Base-by-base conservation (phyloP, 2,329 filamentous ascomycete species). In the Venturia pyrina region DNA sequence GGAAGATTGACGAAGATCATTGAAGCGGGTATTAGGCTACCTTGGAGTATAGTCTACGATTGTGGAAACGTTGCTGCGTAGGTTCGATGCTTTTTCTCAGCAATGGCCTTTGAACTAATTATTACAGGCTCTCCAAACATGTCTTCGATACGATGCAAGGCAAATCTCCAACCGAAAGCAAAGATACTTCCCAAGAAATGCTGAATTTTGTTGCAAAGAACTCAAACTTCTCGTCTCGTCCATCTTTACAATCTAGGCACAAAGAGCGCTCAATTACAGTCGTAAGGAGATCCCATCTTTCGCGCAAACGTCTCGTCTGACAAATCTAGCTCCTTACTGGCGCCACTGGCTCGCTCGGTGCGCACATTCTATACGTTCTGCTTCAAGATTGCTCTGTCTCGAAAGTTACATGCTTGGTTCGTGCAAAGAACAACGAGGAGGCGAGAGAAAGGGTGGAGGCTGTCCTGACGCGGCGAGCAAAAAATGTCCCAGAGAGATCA, bases 281-380 rank as follows among this genome's bases (percentile, higher is more conserved):
- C 11, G 32, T 59, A 11, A 21, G 28, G 11, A 37, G 2, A 7
- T 11, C 7, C 19, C 11, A 6, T 3, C 53, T 21, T 10, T 24
- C 21, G 10, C 32, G 15, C 19, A 37, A 8, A 59, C 1, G 5
- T 37, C 53, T 59, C 10, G 1, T 37, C 32, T 59, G 32, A 59
- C 32, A 10, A 59, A 37, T 3, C 6, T 37, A 59, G 3, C n/a
- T 66, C 19, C 46, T 66, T 13, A 89, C 87, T 0, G 87, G 87
- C 1, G 82, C 82, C 0, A 89, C 87, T 0, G 87, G 87, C 0
- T 87, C 85, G 1, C 78, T 89, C 0, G 87, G 87, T 1, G 79
- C 84, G 0, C 85, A 88, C 69, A 76, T 87, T 1, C 77, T 85
- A 1, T 69, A 73, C 1, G 72, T 76, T 41, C 69, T 78, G 5